Conservation (phyloP, 257 asterid genomes). For the Datura wrightii region DNA sequence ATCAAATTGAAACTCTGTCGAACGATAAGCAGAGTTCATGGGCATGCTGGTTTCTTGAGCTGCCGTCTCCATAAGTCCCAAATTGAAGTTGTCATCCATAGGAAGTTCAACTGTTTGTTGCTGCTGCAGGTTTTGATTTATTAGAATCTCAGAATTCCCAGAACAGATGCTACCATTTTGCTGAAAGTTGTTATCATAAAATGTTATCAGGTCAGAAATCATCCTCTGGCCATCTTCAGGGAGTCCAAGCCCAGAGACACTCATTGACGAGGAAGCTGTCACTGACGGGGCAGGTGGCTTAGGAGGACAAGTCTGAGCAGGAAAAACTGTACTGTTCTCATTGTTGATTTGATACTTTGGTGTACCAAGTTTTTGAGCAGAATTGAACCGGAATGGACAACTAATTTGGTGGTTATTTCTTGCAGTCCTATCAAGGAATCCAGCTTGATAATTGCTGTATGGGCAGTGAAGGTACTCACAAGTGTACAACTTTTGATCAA, state of each 20-base stretch:
- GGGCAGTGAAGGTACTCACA: constrained; percentile 64
- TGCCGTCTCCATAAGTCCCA: not conserved
- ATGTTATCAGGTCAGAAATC: constrained; percentile 64
- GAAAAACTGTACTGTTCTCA: constrained; percentile 36
- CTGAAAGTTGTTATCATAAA: constrained; percentile 50
- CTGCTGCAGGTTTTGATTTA: constrained; percentile 31
- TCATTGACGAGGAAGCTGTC: constrained; percentile 41
- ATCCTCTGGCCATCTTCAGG: constrained; percentile 72
- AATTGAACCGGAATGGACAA: constrained; percentile 51
- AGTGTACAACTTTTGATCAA: constrained; percentile 43
- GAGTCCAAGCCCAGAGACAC: constrained; percentile 56
- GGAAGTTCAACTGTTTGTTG: constrained; percentile 14
- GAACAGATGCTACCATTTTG: constrained; percentile 41
- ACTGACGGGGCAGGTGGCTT: constrained; percentile 19
- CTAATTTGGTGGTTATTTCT: constrained; percentile 62
- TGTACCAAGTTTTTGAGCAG: constrained; percentile 33
- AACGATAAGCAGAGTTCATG: constrained; percentile 16
- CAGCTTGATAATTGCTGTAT: constrained; percentile 54
- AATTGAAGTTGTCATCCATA: constrained; percentile 24
- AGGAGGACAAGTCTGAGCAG: constrained; percentile 30
- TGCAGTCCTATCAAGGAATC: constrained; percentile 54
- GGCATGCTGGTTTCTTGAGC: constrained; percentile 32
- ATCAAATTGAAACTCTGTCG: constrained; percentile 17
- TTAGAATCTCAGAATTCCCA: constrained; percentile 25
- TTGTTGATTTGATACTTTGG: constrained; percentile 42